Evolutionary conservation across 371 early-diverging fungal species (phyloP).

Genomic region (Coemansia sp.): DNA sequence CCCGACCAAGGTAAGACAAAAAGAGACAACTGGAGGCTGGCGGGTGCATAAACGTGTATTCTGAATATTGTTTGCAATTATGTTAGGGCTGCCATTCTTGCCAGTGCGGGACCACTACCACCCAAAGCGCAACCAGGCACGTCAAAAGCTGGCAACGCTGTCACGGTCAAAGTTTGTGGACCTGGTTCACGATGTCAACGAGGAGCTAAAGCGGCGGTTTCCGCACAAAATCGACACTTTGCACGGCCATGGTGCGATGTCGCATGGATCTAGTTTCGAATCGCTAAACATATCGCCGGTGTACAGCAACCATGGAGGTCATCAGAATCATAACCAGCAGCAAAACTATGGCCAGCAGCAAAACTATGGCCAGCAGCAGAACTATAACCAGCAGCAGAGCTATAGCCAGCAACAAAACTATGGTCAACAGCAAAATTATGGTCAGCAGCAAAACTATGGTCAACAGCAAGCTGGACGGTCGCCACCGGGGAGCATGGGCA

Average conservation of each 20-base stretch:
- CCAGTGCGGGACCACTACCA: conserved; percentile 82
- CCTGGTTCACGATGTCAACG: conserved; percentile 87
- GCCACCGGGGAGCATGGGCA: conserved; percentile 32
- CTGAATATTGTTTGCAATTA: neutral
- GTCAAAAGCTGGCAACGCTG: conserved; percentile 93
- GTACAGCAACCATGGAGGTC: conserved; percentile 18
- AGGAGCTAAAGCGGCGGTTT: conserved; percentile 75
- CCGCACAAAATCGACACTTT: conserved; percentile 52
- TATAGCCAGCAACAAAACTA: conserved; percentile 2
- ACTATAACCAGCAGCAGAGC: conserved; percentile 14
- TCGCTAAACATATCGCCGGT: conserved; percentile 28
- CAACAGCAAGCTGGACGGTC: conserved; percentile 27
- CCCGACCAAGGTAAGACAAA: conserved; percentile 55
- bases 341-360: neutral
- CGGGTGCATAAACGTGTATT: neutral
- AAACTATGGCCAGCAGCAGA: conserved; percentile 2
- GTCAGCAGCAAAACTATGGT: conserved; percentile 6
- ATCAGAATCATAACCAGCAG: conserved; percentile 16
- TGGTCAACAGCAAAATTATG: conserved; percentile 6
- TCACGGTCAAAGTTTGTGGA: conserved; percentile 84
- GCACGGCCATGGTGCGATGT: conserved; percentile 8
- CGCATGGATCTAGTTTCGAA: conserved; percentile 30
- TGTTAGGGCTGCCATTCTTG: conserved; percentile 76
- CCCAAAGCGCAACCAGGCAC: conserved; percentile 94
- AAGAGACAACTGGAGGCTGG: neutral